Percentiles rank a stretch among this genome's conserved stretches.
Conservation (phyloP, 2,329 filamentous ascomycete genomes). For the Lachnellula willkommii region DNA sequence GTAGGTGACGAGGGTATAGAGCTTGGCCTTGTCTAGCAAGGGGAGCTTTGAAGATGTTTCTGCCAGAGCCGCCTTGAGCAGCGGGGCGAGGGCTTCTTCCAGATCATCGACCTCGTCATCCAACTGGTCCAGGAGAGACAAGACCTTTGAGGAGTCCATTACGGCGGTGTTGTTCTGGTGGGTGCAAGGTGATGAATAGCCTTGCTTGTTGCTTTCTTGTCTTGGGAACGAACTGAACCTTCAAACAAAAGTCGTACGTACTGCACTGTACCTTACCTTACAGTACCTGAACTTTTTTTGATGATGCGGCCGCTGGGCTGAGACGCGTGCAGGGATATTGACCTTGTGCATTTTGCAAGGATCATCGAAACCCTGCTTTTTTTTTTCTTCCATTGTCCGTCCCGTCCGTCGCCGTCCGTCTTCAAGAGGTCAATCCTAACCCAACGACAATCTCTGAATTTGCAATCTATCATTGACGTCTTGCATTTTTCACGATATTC, state of each 20-base stretch:
- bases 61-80: conserved; percentile 60
- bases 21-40: conserved; percentile 90
- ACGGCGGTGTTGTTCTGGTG: background rate
- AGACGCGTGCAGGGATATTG: background rate
- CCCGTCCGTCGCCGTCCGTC: no score
- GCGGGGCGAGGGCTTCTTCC: conserved; percentile 66
- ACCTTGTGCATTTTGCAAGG: background rate
- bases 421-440: background rate
- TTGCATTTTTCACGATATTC: conserved; percentile 9
- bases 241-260: background rate
- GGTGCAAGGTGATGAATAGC: background rate
- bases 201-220: background rate
- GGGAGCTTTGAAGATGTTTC: conserved; percentile 73
- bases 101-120: conserved; percentile 75
- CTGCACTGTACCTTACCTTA: background rate
- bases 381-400: background rate
- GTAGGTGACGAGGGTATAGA: conserved; percentile 84
- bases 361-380: background rate
- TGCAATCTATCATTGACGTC: conserved; percentile 8
- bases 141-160: conserved; percentile 38
- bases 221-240: background rate
- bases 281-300: background rate
- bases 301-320: background rate
- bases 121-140: conserved; percentile 44
- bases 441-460: background rate